phyloP scores from a whole-genome alignment of 2,329 filamentous ascomycete species.

The Ploettnerulaceae sp. region DNA sequence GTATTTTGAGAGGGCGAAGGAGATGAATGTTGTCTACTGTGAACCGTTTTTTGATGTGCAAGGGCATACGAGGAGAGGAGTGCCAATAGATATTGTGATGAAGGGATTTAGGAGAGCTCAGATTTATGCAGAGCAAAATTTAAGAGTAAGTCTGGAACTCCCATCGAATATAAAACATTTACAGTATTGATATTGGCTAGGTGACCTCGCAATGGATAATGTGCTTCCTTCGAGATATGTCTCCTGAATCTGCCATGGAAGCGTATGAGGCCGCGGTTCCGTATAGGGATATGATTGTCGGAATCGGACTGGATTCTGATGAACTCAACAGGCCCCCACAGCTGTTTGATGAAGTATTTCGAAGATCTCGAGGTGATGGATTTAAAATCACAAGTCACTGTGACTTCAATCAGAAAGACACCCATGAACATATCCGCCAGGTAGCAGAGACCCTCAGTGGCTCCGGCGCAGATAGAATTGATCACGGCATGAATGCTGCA shows the following conservation, averaged over 20 bases:
- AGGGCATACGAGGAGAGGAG: conserved; percentile 60
- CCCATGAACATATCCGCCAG: conserved; percentile 54
- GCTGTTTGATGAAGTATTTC: conserved; percentile 57
- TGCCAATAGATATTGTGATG: conserved; percentile 58
- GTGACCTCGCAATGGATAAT: conserved; percentile 55
- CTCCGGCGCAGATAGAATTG: conserved; percentile 60
- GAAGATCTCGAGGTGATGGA: conserved; percentile 45
- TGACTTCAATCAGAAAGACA: conserved; percentile 60
- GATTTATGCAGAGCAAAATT: conserved; percentile 50
- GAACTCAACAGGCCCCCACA: conserved; percentile 49
- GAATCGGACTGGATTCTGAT: conserved; percentile 61
- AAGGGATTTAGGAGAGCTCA: conserved; percentile 57
- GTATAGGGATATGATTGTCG: conserved; percentile 38
- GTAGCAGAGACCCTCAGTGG: conserved; percentile 46
- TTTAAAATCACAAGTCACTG: conserved; percentile 64
- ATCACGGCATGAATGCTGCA: conserved; percentile 61
- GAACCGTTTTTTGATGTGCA: conserved; percentile 79
- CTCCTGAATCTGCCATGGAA: conserved; percentile 48
- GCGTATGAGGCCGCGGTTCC: conserved; percentile 39
- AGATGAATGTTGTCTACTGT: conserved; percentile 62
- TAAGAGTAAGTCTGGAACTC: conserved; percentile 51
- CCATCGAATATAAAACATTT: neutral
- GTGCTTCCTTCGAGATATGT: conserved; percentile 67
- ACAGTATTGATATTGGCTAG: conserved; percentile 9
- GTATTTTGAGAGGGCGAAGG: conserved; percentile 61